These are phyloP conservation scores for Xylaria multiplex DNA, from an alignment of 2,329 filamentous ascomycete species.

Conservation along the genomic window DNA sequence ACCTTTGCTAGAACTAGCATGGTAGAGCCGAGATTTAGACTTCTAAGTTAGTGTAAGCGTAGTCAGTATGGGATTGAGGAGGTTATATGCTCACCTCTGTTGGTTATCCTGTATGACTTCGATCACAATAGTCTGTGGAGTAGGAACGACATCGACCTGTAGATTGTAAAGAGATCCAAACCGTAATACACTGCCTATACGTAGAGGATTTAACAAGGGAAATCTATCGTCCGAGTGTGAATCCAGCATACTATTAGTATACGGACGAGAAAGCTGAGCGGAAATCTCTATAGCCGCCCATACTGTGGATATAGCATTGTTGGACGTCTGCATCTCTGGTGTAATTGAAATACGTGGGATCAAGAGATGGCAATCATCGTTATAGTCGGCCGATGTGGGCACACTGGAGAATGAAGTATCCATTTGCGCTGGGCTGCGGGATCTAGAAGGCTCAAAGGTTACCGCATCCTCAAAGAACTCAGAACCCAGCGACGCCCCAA, in stretches of 20 bases:
- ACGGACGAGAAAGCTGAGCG: slow-evolving; percentile 51
- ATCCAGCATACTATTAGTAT: slow-evolving; percentile 12
- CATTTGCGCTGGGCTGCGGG: slow-evolving; percentile 19
- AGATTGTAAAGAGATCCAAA: slow-evolving; percentile 63
- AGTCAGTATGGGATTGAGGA: background rate
- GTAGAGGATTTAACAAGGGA: slow-evolving; percentile 37
- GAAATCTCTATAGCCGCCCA: slow-evolving; percentile 63
- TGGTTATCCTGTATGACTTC: slow-evolving; percentile 55
- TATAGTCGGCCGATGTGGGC: slow-evolving; percentile 42
- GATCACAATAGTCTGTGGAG: slow-evolving; percentile 54
- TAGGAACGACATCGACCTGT: slow-evolving; percentile 57
- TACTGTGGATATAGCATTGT: slow-evolving; percentile 50
- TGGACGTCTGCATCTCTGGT: slow-evolving; percentile 53
- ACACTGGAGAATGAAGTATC: slow-evolving; percentile 45
- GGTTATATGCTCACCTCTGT: slow-evolving; percentile 26
- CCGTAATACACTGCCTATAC: slow-evolving; percentile 41
- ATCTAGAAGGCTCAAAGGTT: slow-evolving; percentile 28
- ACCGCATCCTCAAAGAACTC: slow-evolving; percentile 26
- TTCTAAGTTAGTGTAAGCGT: slow-evolving; percentile 49
- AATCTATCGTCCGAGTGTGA: slow-evolving; percentile 6
- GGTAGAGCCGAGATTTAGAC: slow-evolving; percentile 56
- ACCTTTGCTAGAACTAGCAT: slow-evolving; percentile 62
- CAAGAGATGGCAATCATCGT: slow-evolving; percentile 50
- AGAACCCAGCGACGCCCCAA: slow-evolving; percentile 27
- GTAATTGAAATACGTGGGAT: slow-evolving; percentile 57